These are phyloP conservation scores for Raffaelea arxii DNA, from an alignment of 2,329 filamentous ascomycete species.

Conservation along the genomic window DNA sequence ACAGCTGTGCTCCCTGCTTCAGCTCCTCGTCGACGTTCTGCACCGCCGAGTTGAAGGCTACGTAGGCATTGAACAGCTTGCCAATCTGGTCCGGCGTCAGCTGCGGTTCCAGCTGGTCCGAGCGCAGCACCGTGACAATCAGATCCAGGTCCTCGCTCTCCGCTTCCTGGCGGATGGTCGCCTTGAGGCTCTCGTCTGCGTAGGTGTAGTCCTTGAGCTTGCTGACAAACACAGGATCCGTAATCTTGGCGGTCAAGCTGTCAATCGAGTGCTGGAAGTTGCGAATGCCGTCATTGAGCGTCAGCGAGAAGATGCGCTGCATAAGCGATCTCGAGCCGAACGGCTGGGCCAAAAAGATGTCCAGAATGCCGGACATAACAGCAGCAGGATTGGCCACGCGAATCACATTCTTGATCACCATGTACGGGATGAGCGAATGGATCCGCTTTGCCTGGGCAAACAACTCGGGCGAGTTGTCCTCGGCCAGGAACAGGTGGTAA, in stretches of 20 bases:
- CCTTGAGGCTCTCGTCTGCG: slow-evolving; percentile 65
- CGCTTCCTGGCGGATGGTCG: slow-evolving; percentile 64
- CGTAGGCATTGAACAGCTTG: slow-evolving; percentile 85
- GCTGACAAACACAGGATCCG: slow-evolving; percentile 66
- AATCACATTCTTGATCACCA: slow-evolving; percentile 91
- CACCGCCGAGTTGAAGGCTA: slow-evolving; percentile 90
- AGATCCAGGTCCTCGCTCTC: slow-evolving; percentile 67
- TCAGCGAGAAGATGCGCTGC: slow-evolving; percentile 89
- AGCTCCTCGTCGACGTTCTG: slow-evolving; percentile 85
- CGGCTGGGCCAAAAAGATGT: slow-evolving; percentile 91
- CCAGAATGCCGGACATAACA: slow-evolving; percentile 91
- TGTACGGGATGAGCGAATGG: slow-evolving; percentile 89
- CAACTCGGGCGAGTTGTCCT: slow-evolving; percentile 94
- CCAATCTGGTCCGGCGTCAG: slow-evolving; percentile 68
- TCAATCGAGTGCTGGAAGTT: slow-evolving; percentile 83
- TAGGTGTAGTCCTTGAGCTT: slow-evolving; percentile 78
- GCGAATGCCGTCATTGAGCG: slow-evolving; percentile 81
- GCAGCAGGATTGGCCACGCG: slow-evolving; percentile 91
- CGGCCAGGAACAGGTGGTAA: slow-evolving; percentile 93
- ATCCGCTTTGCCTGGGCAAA: slow-evolving; percentile 92
- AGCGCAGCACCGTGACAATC: slow-evolving; percentile 74
- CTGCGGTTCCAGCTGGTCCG: slow-evolving; percentile 63
- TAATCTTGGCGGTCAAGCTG: slow-evolving; percentile 63
- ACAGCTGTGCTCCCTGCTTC: slow-evolving; percentile 80
- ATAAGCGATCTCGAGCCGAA: slow-evolving; percentile 84